Percentiles rank a stretch among this genome's conserved stretches.
phyloP scores from a whole-genome alignment of 2,329 filamentous ascomycete genomes.

The Juglanconis sp. region DNA sequence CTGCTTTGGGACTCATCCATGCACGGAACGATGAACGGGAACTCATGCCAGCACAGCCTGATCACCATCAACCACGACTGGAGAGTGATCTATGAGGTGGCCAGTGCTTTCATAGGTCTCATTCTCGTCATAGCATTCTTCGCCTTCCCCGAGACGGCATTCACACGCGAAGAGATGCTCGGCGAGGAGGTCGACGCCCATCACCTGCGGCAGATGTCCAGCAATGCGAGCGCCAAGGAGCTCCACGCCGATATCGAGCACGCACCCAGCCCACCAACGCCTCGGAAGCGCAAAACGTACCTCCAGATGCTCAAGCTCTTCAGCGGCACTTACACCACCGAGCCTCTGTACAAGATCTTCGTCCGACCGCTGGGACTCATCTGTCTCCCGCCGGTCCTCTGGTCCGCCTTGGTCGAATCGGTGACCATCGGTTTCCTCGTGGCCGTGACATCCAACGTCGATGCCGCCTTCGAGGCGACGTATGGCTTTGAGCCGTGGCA shows the following conservation, averaged over 20 bases:
- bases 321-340: slow-evolving; percentile 38
- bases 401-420: slow-evolving; percentile 52
- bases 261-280: not conserved
- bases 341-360: slow-evolving; percentile 45
- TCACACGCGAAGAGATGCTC: slow-evolving; percentile 28
- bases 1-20: slow-evolving; percentile 14
- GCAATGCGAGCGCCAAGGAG: slow-evolving; percentile 9
- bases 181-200: slow-evolving; percentile 16
- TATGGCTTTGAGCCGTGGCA: slow-evolving; percentile 45
- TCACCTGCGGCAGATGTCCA: slow-evolving; percentile 19
- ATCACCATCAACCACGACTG: slow-evolving; percentile 47
- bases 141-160: slow-evolving; percentile 55
- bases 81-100: slow-evolving; percentile 51
- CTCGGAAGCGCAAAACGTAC: slow-evolving; percentile 29
- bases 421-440: slow-evolving; percentile 55
- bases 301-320: slow-evolving; percentile 38
- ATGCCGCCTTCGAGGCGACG: slow-evolving; percentile 37
- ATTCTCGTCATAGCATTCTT: slow-evolving; percentile 47
- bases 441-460: slow-evolving; percentile 52
- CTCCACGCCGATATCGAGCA: slow-evolving; percentile 18
- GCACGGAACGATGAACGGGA: not conserved
- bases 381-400: slow-evolving; percentile 49
- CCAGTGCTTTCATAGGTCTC: slow-evolving; percentile 45
- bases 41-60: slow-evolving; percentile 28
- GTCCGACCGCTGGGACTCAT: slow-evolving; percentile 49